These are phyloP conservation scores for Plasmodium reichenowi DNA, from an alignment of 169 alveolate genomes.

Conservation along the genomic window DNA sequence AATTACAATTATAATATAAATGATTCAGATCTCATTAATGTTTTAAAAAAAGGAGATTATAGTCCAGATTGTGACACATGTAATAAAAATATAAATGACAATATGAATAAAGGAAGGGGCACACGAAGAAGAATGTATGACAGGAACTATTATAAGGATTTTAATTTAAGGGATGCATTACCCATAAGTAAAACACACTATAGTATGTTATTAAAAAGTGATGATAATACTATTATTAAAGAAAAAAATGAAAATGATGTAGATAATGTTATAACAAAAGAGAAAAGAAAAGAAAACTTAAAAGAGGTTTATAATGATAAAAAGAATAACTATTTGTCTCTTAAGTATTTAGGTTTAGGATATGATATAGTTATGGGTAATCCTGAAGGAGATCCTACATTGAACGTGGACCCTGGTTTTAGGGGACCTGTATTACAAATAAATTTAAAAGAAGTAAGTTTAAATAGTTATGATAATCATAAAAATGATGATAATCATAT, in stretches of 20 bases:
- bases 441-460: constrained; percentile 16
- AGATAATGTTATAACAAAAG: constrained; percentile 2
- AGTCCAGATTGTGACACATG: constrained; percentile 1
- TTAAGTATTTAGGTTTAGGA: constrained; percentile 88
- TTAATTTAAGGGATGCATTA: constrained; percentile 28
- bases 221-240: constrained; percentile 2
- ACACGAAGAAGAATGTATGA: neutral
- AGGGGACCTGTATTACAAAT: constrained; percentile 87
- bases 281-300: neutral
- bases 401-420: constrained; percentile 90
- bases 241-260: neutral
- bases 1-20: neutral
- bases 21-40: constrained; percentile 12
- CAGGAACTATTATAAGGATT: constrained; percentile 6
- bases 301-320: too few relatives aligned
- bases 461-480: constrained; percentile 1
- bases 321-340: constrained; percentile 26
- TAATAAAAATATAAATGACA: neutral
- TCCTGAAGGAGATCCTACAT: constrained; percentile 89
- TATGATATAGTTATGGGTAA: constrained; percentile 88
- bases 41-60: constrained; percentile 4
- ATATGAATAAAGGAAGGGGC: neutral
- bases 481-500: neutral
- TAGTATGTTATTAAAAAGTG: neutral
- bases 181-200: too few relatives aligned